Evolutionary conservation across 805 yeast species (phyloP).

Genomic region (Cephaloascus albidus): DNA sequence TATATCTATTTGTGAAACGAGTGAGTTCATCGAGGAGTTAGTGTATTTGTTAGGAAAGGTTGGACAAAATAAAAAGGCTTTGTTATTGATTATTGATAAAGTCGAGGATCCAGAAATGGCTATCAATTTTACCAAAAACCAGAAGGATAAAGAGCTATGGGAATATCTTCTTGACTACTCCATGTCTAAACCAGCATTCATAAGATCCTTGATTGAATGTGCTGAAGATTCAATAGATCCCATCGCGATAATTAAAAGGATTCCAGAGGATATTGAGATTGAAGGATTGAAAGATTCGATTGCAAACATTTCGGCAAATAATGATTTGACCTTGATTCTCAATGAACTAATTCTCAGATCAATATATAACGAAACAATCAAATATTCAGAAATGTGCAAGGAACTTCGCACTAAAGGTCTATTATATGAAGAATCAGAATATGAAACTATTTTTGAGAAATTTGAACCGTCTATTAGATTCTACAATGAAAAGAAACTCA

Average conservation of each 20-base stretch:
- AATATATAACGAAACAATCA: slow-evolving; percentile 40
- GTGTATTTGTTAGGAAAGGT: slow-evolving; percentile 75
- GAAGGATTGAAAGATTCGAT: slow-evolving; percentile 57
- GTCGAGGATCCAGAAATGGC: slow-evolving; percentile 76
- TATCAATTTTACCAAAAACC: slow-evolving; percentile 62
- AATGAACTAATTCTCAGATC: slow-evolving; percentile 48
- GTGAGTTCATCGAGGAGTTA: slow-evolving; percentile 54
- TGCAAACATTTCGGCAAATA: slow-evolving; percentile 51
- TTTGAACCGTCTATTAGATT: slow-evolving; percentile 11
- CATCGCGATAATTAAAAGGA: slow-evolving; percentile 53
- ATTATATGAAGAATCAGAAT: slow-evolving; percentile 11
- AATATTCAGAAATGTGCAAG: slow-evolving; percentile 18
- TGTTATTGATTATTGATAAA: slow-evolving; percentile 67
- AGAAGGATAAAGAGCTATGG: slow-evolving; percentile 75
- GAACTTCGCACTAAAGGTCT: slow-evolving; percentile 21
- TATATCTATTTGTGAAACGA: slow-evolving; percentile 49
- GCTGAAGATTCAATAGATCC: slow-evolving; percentile 63
- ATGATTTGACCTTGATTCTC: slow-evolving; percentile 41
- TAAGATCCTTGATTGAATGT: slow-evolving; percentile 61
- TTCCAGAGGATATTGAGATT: slow-evolving; percentile 54
- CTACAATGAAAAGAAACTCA: slow-evolving; percentile 2
- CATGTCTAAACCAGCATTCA: slow-evolving; percentile 63
- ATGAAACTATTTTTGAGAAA: slow-evolving; percentile 3
- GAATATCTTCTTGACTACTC: slow-evolving; percentile 63
- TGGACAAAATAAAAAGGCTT: slow-evolving; percentile 72